Evolutionary conservation across 2,329 filamentous ascomycete species (phyloP).

Genomic region (Cordyceps javanica): DNA sequence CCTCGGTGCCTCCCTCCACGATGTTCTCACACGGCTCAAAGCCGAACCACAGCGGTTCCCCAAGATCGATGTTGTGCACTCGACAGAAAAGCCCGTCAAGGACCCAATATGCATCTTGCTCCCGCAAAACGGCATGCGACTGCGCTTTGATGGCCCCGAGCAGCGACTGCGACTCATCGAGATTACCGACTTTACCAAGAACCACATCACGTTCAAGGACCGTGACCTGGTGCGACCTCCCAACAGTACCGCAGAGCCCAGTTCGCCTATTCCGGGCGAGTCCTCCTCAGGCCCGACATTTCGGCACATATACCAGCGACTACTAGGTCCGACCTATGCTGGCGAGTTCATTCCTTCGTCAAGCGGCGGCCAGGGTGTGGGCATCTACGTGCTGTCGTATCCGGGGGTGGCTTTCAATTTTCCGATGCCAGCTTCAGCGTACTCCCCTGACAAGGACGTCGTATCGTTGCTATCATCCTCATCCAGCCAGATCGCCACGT

Average conservation of each 20-base stretch:
- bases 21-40: constrained; percentile 81
- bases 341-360: constrained; percentile 78
- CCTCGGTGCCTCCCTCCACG: constrained; percentile 85
- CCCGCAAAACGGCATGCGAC: constrained; percentile 77
- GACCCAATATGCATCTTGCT: constrained; percentile 71
- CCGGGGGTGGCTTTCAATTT: constrained; percentile 93
- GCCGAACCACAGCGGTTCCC: constrained; percentile 78
- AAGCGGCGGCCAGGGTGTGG: constrained; percentile 44
- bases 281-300: constrained; percentile 62
- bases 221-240: constrained; percentile 68
- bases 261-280: constrained; percentile 27
- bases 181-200: constrained; percentile 82
- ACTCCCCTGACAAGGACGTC: constrained; percentile 72
- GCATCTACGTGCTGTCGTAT: constrained; percentile 87
- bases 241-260: constrained; percentile 28
- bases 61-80: constrained; percentile 76
- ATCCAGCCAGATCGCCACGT: constrained; percentile 67
- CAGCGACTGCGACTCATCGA: constrained; percentile 89
- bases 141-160: constrained; percentile 90
- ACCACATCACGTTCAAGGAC: constrained; percentile 71
- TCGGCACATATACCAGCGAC: constrained; percentile 81
- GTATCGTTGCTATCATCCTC: constrained; percentile 79
- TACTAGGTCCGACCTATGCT: constrained; percentile 90
- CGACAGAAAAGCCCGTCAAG: constrained; percentile 64
- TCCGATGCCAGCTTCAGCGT: constrained; percentile 65